A percentile compares a stretch with the other conserved stretches of the same genome.
Evolutionary conservation across 768 basidiomycete genomes (phyloP).

Genomic region (Amanita rimosa): DNA sequence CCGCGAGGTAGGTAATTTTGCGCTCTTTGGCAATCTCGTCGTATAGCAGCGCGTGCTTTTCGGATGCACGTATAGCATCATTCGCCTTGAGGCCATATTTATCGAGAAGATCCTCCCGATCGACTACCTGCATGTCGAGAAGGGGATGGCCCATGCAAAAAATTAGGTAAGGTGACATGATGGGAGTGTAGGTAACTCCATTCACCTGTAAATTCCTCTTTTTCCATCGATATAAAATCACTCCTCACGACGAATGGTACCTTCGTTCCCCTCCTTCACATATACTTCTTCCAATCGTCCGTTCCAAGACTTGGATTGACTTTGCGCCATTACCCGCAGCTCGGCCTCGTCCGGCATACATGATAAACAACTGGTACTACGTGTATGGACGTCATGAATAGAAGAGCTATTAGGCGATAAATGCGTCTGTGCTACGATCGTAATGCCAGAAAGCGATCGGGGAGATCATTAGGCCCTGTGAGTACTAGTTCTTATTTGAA

Average conservation of each 20-base stretch:
- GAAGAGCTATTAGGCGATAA: conserved; percentile 24
- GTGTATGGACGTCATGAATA: conserved; percentile 27
- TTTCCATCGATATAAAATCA: conserved; percentile 53
- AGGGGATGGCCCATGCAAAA: conserved; percentile 95
- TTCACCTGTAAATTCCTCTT: conserved; percentile 21
- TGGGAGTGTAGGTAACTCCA: conserved; percentile 5
- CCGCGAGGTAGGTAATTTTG: conserved; percentile 84
- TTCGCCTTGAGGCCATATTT: conserved; percentile 91
- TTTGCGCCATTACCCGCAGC: conserved; percentile 34
- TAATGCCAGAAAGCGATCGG: conserved; percentile 49
- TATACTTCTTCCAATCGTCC: conserved; percentile 46
- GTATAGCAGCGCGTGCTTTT: conserved; percentile 88
- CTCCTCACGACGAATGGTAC: conserved; percentile 38
- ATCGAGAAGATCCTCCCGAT: conserved; percentile 73
- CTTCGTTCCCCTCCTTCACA: conserved; percentile 29
- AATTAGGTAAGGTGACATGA: conserved; percentile 48
- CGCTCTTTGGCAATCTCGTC: conserved; percentile 72
- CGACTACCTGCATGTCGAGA: conserved; percentile 88
- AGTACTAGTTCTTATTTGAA: no score
- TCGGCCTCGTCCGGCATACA: conserved; percentile 25
- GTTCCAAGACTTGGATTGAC: conserved; percentile 16
- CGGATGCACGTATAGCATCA: conserved; percentile 91
- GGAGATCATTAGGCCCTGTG: no score
- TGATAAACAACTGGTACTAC: conserved; percentile 30
- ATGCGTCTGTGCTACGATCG: conserved; percentile 34